Conservation (phyloP, 1,139 yeast species). For the Waltiozyma solani region DNA sequence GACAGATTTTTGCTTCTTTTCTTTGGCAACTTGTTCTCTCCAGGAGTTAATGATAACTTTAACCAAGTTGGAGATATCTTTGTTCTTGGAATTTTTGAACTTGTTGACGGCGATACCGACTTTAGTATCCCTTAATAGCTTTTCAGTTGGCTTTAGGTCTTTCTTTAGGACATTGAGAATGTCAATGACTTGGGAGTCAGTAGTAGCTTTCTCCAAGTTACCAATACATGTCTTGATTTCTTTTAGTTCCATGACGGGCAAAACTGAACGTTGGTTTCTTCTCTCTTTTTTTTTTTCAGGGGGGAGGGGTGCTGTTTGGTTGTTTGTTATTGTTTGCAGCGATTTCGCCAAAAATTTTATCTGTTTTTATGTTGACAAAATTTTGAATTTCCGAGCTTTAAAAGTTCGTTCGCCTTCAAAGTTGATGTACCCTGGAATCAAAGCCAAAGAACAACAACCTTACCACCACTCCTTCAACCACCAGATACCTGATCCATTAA, state of each 20-base stretch:
- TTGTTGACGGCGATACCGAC: conserved; percentile 97
- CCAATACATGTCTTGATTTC: conserved; percentile 66
- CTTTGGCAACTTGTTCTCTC: conserved; percentile 84
- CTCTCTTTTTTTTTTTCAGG: not conserved
- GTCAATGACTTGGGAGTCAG: conserved; percentile 56
- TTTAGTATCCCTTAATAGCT: conserved; percentile 81
- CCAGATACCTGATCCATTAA: too few relatives aligned
- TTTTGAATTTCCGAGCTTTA: not conserved
- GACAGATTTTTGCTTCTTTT: conserved; percentile 35
- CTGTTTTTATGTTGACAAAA: not conserved
- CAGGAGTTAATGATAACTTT: conserved; percentile 76
- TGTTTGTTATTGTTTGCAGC: too few relatives aligned
- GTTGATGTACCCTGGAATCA: too few relatives aligned
- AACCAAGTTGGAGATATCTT: conserved; percentile 60
- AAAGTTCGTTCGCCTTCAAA: too few relatives aligned
- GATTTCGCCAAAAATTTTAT: too few relatives aligned
- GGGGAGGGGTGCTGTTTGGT: too few relatives aligned
- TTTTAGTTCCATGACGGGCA: conserved; percentile 48
- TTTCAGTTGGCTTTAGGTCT: conserved; percentile 79
- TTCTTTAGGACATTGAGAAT: conserved; percentile 57
- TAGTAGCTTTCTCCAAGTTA: conserved; percentile 65
- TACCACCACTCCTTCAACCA: too few relatives aligned
- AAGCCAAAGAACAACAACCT: too few relatives aligned
- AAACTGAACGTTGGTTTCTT: not conserved
- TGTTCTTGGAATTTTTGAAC: conserved; percentile 58